Evolutionary conservation across 2,329 filamentous ascomycete species (phyloP).

Genomic region (Penicillium paneum): DNA sequence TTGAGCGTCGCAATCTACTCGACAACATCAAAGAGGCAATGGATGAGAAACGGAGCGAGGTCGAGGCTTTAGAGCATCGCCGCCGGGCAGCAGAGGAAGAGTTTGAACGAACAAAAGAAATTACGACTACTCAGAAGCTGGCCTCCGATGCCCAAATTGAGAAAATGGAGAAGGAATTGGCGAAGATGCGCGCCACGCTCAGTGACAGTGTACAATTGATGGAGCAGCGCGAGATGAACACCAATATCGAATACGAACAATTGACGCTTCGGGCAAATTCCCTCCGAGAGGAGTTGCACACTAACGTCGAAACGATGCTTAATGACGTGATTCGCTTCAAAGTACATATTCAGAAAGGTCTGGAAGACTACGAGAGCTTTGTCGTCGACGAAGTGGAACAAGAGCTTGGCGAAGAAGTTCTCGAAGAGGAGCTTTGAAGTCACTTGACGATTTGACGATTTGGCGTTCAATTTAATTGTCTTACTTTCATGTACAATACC

Average conservation of each 20-base stretch:
- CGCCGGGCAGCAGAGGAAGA: slow-evolving; percentile 87
- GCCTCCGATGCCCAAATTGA: slow-evolving; percentile 91
- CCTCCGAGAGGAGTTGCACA: slow-evolving; percentile 94
- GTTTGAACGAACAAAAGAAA: slow-evolving; percentile 89
- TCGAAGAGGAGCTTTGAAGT: slow-evolving; percentile 30
- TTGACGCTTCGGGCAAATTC: slow-evolving; percentile 78
- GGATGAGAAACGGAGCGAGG: slow-evolving; percentile 89
- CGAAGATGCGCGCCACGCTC: slow-evolving; percentile 80
- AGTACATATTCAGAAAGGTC: slow-evolving; percentile 85
- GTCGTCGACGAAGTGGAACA: slow-evolving; percentile 90
- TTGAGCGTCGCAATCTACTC: slow-evolving; percentile 89
- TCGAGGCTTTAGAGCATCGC: slow-evolving; percentile 85
- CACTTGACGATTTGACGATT: slow-evolving; percentile 2
- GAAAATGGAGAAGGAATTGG: slow-evolving; percentile 98
- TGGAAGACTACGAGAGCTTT: slow-evolving; percentile 93
- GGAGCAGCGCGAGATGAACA: slow-evolving; percentile 94
- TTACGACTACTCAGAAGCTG: slow-evolving; percentile 80
- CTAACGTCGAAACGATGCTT: slow-evolving; percentile 90
- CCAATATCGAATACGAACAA: slow-evolving; percentile 93
- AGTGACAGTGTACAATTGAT: slow-evolving; percentile 85
- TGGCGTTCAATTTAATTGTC: slow-evolving; percentile 2
- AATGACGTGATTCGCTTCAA: slow-evolving; percentile 99
- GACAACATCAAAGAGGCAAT: slow-evolving; percentile 96
- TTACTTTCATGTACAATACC: slow-evolving; percentile 12
- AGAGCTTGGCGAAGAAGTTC: slow-evolving; percentile 64